Evolutionary conservation across 208 protist species (phyloP).

Genomic region (Acanthamoeba castellanii): DNA sequence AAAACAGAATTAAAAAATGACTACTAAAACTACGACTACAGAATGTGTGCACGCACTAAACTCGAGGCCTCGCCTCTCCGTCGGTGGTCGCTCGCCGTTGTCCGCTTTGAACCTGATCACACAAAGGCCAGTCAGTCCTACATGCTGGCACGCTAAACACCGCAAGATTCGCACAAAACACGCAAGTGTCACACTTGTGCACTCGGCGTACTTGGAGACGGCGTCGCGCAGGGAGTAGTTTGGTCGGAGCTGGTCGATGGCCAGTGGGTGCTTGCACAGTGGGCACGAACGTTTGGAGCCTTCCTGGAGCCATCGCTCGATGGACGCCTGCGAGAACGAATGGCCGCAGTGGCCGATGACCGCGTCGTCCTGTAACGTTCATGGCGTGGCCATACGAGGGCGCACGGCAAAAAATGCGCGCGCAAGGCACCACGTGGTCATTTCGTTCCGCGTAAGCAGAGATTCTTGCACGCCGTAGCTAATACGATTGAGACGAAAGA

Average conservation of each 20-base stretch:
- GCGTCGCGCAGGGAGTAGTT: conserved; percentile 51
- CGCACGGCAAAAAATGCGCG: not conserved
- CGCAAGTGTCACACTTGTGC: not conserved
- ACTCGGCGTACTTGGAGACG: conserved; percentile 13
- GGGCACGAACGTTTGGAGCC: not conserved
- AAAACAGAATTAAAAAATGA: too few species aligned
- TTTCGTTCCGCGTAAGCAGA: too few species aligned
- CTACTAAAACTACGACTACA: too few species aligned
- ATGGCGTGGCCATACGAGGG: not conserved
- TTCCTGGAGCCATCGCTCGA: conserved; percentile 30
- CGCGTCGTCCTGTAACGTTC: conserved; percentile 34
- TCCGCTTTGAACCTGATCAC: not conserved
- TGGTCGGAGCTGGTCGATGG: conserved; percentile 41
- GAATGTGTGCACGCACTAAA: not conserved
- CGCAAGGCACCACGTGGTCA: too few species aligned
- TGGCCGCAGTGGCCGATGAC: conserved; percentile 41
- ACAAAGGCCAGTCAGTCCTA: not conserved
- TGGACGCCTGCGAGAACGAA: conserved; percentile 17
- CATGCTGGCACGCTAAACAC: not conserved
- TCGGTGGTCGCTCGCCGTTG: not conserved
- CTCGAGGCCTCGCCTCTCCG: conserved; percentile 23
- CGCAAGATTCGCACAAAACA: not conserved
- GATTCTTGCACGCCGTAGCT: too few species aligned
- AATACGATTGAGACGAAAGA: too few species aligned
- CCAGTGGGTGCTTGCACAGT: conserved; percentile 40